Conservation (phyloP, 495 filamentous ascomycete genomes). For the Tuber indicum region DNA sequence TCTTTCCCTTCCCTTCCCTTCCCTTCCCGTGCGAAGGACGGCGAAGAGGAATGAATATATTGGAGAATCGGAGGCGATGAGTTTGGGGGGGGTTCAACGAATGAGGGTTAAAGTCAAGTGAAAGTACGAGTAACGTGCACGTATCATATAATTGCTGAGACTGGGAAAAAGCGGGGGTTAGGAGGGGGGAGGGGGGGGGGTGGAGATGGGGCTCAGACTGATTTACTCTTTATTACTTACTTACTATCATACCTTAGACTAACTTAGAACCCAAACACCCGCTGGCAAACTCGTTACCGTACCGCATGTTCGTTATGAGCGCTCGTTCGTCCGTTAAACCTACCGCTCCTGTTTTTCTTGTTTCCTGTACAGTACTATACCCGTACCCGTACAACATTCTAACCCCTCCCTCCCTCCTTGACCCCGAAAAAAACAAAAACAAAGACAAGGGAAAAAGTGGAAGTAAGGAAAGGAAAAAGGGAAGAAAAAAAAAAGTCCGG, state of each 20-base stretch:
- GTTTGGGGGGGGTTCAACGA: not conserved
- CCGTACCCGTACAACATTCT: not conserved
- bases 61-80: slow-evolving; percentile 4
- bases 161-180: not conserved
- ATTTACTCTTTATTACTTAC: not conserved
- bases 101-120: not conserved
- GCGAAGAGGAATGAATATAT: slow-evolving; percentile 4
- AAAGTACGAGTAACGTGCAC: not conserved
- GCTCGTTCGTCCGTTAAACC: not conserved
- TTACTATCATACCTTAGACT: not conserved
- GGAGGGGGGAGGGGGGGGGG: not conserved
- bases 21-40: slow-evolving; percentile 11
- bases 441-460: too few relatives aligned
- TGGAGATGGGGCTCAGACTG: not conserved
- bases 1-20: slow-evolving; percentile 11
- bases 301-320: not conserved
- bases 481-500: not conserved
- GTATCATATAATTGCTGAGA: not conserved
- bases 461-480: too few relatives aligned
- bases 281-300: not conserved
- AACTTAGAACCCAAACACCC: not conserved
- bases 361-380: not conserved
- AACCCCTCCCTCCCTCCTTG: not conserved
- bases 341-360: not conserved
- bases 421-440: slow-evolving; percentile 3